A percentile compares a stretch with the other conserved stretches of the same genome.
Conservation (phyloP, 106 monocot species). For the Dendrobium officinale region DNA sequence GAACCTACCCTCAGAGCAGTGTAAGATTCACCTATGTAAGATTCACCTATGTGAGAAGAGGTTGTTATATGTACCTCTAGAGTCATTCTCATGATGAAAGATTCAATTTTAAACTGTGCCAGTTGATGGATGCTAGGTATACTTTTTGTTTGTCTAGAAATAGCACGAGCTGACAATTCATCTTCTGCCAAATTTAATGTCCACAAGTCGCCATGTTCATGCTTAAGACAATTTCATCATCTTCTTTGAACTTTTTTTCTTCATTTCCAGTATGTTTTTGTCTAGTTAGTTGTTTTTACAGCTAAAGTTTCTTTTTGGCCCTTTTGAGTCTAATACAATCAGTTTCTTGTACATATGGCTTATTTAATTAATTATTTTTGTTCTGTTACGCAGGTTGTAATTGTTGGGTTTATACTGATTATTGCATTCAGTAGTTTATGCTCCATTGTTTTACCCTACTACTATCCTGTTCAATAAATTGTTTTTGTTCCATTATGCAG, state of each 20-base stretch:
- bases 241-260: neutral
- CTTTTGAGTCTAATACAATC: neutral
- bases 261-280: neutral
- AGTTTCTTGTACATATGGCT: neutral
- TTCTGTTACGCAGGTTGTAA: neutral
- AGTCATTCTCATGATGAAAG: neutral
- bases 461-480: neutral
- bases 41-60: neutral
- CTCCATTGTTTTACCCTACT: neutral
- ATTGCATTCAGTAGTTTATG: neutral
- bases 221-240: neutral
- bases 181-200: neutral
- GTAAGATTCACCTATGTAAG: neutral
- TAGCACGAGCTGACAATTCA: neutral
- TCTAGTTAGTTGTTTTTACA: neutral
- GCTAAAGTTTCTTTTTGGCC: neutral
- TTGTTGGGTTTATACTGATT: neutral
- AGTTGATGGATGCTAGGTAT: neutral
- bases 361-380: neutral
- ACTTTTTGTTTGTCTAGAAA: neutral
- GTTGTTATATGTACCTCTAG: neutral
- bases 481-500: neutral
- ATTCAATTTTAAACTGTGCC: neutral
- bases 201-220: neutral
- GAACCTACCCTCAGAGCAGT: slow-evolving; percentile 5